phyloP scores from a whole-genome alignment of 805 yeast species.

The Candida stauntonica region DNA sequence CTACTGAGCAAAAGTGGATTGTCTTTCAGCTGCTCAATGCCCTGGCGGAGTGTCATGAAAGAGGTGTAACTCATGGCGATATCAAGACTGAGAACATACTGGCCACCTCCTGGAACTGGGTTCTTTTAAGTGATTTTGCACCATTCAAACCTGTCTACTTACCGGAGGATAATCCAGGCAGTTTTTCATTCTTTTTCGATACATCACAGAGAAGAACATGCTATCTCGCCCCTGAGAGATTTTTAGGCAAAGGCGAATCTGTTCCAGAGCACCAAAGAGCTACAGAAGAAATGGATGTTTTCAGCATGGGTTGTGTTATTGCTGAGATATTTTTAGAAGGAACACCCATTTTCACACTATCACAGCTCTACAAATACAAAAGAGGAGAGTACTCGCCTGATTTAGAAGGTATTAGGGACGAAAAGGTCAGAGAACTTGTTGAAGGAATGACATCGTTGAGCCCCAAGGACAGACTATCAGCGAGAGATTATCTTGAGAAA shows the following conservation, averaged over 20 bases:
- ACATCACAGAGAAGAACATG: slow-evolving; percentile 83
- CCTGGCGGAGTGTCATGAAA: slow-evolving; percentile 57
- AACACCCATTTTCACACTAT: slow-evolving; percentile 75
- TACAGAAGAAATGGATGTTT: slow-evolving; percentile 72
- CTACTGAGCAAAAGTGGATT: slow-evolving; percentile 79
- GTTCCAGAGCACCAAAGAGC: slow-evolving; percentile 29
- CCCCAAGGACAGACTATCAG: slow-evolving; percentile 56
- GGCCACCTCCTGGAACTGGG: slow-evolving; percentile 88
- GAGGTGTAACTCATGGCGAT: slow-evolving; percentile 78
- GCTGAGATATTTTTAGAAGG: slow-evolving; percentile 90
- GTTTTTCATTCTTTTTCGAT: slow-evolving; percentile 88
- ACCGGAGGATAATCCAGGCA: slow-evolving; percentile 92
- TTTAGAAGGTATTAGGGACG: slow-evolving; percentile 50
- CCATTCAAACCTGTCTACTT: slow-evolving; percentile 76
- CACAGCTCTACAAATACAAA: slow-evolving; percentile 82
- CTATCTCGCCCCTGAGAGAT: slow-evolving; percentile 93
- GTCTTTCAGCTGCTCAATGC: slow-evolving; percentile 73
- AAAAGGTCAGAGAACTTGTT: slow-evolving; percentile 49
- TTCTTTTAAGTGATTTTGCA: slow-evolving; percentile 77
- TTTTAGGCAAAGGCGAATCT: slow-evolving; percentile 31
- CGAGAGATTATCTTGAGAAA: slow-evolving; percentile 46
- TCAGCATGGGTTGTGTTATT: slow-evolving; percentile 80
- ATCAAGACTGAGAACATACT: slow-evolving; percentile 85
- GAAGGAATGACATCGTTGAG: slow-evolving; percentile 57
- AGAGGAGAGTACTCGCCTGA: slow-evolving; percentile 64